Conservation (phyloP, 495 filamentous ascomycete genomes). For the Chaetomium tenue region DNA sequence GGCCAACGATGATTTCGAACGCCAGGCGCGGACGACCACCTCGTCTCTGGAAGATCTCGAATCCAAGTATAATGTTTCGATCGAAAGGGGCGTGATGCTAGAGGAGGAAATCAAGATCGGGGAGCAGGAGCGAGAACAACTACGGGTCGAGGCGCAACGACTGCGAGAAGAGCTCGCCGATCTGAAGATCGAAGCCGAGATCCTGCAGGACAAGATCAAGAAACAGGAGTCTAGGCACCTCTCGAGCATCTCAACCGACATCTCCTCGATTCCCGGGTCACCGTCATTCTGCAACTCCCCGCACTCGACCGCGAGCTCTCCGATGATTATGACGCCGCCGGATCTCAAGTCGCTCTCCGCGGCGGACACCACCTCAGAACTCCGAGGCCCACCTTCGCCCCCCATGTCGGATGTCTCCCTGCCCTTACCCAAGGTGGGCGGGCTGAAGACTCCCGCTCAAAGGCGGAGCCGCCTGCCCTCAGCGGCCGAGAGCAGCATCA, state of each 20-base stretch:
- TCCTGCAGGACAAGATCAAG: constrained; percentile 85
- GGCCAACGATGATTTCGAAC: constrained; percentile 95
- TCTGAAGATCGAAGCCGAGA: constrained; percentile 90
- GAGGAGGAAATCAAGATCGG: constrained; percentile 90
- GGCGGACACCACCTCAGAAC: constrained; percentile 42
- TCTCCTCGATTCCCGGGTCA: constrained; percentile 54
- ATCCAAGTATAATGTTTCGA: constrained; percentile 91
- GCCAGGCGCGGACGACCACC: constrained; percentile 87
- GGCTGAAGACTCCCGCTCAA: constrained; percentile 35
- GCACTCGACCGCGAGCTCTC: constrained; percentile 65
- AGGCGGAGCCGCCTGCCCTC: constrained; percentile 50
- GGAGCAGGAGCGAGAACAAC: constrained; percentile 81
- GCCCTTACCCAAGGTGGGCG: constrained; percentile 27
- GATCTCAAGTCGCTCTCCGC: constrained; percentile 58
- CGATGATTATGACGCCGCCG: constrained; percentile 69
- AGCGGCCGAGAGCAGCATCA: constrained; percentile 48
- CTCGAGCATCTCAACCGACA: constrained; percentile 52
- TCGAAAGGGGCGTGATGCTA: constrained; percentile 87
- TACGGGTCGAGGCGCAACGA: constrained; percentile 86
- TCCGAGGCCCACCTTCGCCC: constrained; percentile 56
- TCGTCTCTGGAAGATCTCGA: constrained; percentile 96
- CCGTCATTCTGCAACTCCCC: constrained; percentile 57
- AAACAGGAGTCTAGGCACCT: constrained; percentile 55
- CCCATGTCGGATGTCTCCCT: constrained; percentile 73
- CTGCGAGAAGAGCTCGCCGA: constrained; percentile 88